Evolutionary conservation across 2,329 filamentous ascomycete species (phyloP).

Genomic region (Bipolaris zeicola): DNA sequence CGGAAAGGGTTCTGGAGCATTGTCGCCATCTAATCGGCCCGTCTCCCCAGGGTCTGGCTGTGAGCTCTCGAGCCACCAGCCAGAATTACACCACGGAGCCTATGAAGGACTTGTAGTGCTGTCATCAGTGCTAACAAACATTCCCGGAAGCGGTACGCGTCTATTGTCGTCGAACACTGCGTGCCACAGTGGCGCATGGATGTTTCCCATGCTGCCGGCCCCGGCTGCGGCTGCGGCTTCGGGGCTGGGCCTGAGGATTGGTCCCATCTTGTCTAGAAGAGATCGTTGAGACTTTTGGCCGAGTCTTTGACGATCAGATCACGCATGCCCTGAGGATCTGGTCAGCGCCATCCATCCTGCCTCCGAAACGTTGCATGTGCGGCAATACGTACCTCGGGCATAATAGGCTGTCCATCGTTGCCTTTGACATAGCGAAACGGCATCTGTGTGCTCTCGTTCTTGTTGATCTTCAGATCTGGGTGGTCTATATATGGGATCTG

Average conservation of each 20-base stretch:
- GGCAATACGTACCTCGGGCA: slow-evolving; percentile 74
- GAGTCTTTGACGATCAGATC: slow-evolving; percentile 92
- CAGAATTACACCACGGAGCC: slow-evolving; percentile 20
- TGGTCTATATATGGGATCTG: slow-evolving; percentile 83
- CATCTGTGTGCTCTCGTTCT: slow-evolving; percentile 95
- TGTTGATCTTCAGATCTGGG: slow-evolving; percentile 86
- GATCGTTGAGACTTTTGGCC: slow-evolving; percentile 86
- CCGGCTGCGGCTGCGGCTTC: not conserved
- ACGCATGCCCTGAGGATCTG: slow-evolving; percentile 76
- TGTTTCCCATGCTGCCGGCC: slow-evolving; percentile 16
- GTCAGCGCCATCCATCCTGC: slow-evolving; percentile 26
- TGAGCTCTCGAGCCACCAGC: slow-evolving; percentile 12
- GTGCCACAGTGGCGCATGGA: slow-evolving; percentile 47
- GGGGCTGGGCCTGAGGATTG: not conserved
- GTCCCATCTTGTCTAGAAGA: slow-evolving; percentile 63
- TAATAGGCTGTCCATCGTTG: slow-evolving; percentile 76
- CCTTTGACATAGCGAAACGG: slow-evolving; percentile 93
- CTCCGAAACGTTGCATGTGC: slow-evolving; percentile 17
- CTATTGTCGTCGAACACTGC: slow-evolving; percentile 36
- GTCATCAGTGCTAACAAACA: slow-evolving; percentile 5
- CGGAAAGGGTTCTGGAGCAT: slow-evolving; percentile 5
- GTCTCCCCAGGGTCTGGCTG: slow-evolving; percentile 11
- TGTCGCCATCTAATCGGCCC: slow-evolving; percentile 8
- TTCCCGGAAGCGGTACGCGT: slow-evolving; percentile 28
- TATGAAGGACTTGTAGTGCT: slow-evolving; percentile 8